These are phyloP conservation scores for Citrus medica DNA, from an alignment of 345 rosid genomes.

Conservation along the genomic window DNA sequence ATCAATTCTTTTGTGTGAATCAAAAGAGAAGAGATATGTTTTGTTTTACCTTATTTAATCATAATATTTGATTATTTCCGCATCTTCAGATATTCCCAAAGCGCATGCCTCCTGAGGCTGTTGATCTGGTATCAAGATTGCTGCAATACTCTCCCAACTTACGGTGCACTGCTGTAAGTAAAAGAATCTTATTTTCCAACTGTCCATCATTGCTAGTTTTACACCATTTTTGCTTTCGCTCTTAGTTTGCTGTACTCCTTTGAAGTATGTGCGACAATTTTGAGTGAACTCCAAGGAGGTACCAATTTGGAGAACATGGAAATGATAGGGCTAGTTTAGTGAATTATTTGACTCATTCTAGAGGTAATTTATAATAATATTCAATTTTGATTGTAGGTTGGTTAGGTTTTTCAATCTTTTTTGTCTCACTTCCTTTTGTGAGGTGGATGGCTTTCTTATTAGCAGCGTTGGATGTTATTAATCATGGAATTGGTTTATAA, in stretches of 20 bases:
- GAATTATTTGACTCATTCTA: background rate
- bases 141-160: slow-evolving; percentile 96
- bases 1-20: background rate
- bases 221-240: background rate
- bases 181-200: background rate
- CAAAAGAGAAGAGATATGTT: background rate
- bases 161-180: slow-evolving; percentile 84
- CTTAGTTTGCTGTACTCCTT: background rate
- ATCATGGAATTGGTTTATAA: background rate
- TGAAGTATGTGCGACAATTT: background rate
- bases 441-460: background rate
- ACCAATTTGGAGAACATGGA: background rate
- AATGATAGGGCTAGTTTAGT: background rate
- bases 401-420: background rate
- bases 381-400: background rate
- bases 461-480: background rate
- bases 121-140: slow-evolving; percentile 92
- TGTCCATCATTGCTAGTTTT: background rate
- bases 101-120: slow-evolving; percentile 97
- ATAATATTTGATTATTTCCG: background rate
- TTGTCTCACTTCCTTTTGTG: background rate
- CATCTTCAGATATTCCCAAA: slow-evolving; percentile 74
- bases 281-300: no score
- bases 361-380: background rate
- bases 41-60: background rate